These are phyloP conservation scores for Fusarium incarnatum DNA, from an alignment of 2,329 filamentous ascomycete genomes.

Conservation along the genomic window DNA sequence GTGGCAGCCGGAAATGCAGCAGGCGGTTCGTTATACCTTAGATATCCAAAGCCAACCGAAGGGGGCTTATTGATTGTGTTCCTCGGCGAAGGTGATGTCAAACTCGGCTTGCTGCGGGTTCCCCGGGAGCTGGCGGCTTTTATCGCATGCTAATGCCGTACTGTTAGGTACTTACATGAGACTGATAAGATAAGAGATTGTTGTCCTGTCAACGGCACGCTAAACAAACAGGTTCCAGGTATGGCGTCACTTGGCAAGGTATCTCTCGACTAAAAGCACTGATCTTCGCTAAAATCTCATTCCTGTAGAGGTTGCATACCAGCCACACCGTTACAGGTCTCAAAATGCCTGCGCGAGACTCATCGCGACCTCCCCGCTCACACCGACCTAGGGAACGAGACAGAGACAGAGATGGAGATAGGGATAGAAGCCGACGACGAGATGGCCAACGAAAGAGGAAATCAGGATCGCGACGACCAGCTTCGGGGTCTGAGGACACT, in stretches of 20 bases:
- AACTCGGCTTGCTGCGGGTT: constrained; percentile 56
- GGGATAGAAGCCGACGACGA: constrained; percentile 37
- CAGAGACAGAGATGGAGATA: constrained; percentile 42
- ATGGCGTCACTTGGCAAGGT: constrained; percentile 29
- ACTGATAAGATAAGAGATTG: constrained; percentile 51
- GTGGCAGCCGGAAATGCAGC: constrained; percentile 1
- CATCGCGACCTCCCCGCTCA: constrained; percentile 49
- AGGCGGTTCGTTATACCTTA: constrained; percentile 29
- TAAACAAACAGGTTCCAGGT: constrained; percentile 38
- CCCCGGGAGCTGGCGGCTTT: constrained; percentile 39
- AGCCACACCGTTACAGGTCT: constrained; percentile 31
- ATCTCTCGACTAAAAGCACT: constrained; percentile 19
- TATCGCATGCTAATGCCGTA: constrained; percentile 34
- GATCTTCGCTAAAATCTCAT: constrained; percentile 20
- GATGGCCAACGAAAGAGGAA: constrained; percentile 54
- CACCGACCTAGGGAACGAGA: constrained; percentile 38
- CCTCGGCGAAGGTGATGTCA: constrained; percentile 48
- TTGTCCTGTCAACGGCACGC: constrained; percentile 56
- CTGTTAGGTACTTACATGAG: not conserved
- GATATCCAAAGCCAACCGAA: constrained; percentile 39
- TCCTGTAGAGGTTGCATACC: constrained; percentile 42
- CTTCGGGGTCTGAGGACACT: constrained; percentile 52
- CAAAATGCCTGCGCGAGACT: constrained; percentile 53
- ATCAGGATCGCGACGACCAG: constrained; percentile 49
- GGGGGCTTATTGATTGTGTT: constrained; percentile 39